phyloP scores from a whole-genome alignment of 176 grass and related monocot genomes.

The Otatea glauca region DNA sequence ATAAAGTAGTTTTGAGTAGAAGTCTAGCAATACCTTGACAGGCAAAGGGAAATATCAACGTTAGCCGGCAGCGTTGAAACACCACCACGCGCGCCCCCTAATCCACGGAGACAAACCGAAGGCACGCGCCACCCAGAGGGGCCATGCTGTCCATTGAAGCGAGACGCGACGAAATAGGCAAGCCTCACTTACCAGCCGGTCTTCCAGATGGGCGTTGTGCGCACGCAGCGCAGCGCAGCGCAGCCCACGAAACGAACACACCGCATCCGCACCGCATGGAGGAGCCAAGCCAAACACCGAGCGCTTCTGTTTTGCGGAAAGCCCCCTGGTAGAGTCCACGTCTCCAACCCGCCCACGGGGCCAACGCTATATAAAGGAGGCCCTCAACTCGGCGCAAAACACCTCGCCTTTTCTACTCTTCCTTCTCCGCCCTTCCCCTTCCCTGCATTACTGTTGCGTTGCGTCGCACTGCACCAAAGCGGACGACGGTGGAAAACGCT shows the following conservation, averaged over 20 bases:
- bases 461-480: not conserved
- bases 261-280: too few relatives aligned
- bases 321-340: not conserved
- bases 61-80: conserved; percentile 32
- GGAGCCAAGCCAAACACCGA: too few relatives aligned
- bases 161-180: too few relatives aligned
- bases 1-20: too few relatives aligned
- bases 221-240: too few relatives aligned
- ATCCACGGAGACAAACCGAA: too few relatives aligned
- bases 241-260: too few relatives aligned
- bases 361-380: conserved; percentile 53
- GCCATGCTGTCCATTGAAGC: too few relatives aligned
- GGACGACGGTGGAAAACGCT: fast-evolving
- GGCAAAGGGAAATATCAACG: not conserved
- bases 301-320: conserved; percentile 22
- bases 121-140: too few relatives aligned
- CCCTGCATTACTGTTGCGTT: not conserved
- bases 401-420: conserved; percentile 42
- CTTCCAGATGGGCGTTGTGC: too few relatives aligned
- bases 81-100: not conserved
- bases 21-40: too few relatives aligned
- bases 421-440: not conserved
- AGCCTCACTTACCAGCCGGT: too few relatives aligned
- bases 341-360: not conserved
- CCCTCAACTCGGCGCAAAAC: conserved; percentile 41